Evolutionary conservation across 2,329 filamentous ascomycete species (phyloP), one percentile per base, ranked within the genome.

Genomic region (Amesomyces nigricolor): DNA sequence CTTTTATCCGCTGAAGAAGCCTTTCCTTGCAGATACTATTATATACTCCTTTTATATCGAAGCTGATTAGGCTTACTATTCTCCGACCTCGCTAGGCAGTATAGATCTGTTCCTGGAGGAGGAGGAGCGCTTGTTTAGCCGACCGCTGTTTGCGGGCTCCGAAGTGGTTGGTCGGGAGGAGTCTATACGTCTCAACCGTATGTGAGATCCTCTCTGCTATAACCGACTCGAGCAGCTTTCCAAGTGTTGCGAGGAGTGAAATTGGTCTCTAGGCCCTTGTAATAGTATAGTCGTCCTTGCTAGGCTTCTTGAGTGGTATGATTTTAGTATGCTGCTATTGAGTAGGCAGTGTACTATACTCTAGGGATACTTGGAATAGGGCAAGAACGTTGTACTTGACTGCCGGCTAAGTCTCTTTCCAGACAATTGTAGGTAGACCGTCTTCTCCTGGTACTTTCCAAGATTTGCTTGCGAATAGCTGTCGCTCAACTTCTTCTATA

Each of bases 21-120:
- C 38, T 29, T 16, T 53, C 44, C 35, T 57, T 57, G 42, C 26
- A 57, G 38, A 53, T 50, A 10, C 54, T 50, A 42, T 53, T 56
- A 35, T 57, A 57, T 13, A 30, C 50, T 14, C 51, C 54, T 35
- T 53, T 57, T 1, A 57, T 40, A 26, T 57, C 45, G 32, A 57
- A 53, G 30, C 45, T 57, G 13, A 57, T 52, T 6, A 57, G 29
- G 50, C 45, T 57, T 6, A 43, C 26, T 8, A 53, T 42, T 8
- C 47, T 53, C 26, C 50, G 14, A 19, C 50, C 45, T 22, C 42
- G 32, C 47, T 3, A 19, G 17, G 17, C 17, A 19, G 17, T 19
- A 3, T 19, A 19, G 17, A 19, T 19, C 17, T 19, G 17, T 19
- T 19, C 17, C 17, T 19, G 17, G 17, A 19, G 17, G 17, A 19